A percentile compares a stretch with the other conserved stretches of the same genome.
Evolutionary conservation across 2,329 filamentous ascomycete genomes (phyloP).

Genomic region (Rugonectria rugulosa): DNA sequence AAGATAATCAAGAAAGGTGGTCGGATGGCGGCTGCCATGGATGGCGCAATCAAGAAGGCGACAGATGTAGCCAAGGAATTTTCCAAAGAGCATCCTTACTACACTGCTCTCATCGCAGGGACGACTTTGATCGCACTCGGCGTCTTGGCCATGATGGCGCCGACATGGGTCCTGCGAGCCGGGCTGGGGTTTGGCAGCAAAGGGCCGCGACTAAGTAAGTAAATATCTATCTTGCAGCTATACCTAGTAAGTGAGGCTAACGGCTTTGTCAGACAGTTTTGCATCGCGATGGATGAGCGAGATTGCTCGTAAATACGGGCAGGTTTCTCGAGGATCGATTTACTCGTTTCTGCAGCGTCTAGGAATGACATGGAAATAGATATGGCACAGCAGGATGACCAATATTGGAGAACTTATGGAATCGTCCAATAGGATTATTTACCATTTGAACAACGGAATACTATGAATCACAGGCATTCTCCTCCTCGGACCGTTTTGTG

Average conservation of each 20-base stretch:
- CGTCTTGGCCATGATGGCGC: slow-evolving; percentile 26
- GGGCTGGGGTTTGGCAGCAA: slow-evolving; percentile 29
- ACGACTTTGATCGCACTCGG: slow-evolving; percentile 29
- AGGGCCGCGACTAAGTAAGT: slow-evolving; percentile 30
- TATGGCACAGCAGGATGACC: background rate
- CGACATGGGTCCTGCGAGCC: slow-evolving; percentile 30
- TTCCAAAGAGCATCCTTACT: slow-evolving; percentile 28
- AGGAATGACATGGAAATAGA: slow-evolving; percentile 25
- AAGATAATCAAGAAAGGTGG: slow-evolving; percentile 21
- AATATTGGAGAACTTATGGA: too few species aligned
- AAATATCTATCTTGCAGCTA: background rate
- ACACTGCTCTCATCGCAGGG: slow-evolving; percentile 27
- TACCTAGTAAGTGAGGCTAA: background rate
- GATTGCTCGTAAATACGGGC: slow-evolving; percentile 20
- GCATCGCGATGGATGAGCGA: slow-evolving; percentile 35
- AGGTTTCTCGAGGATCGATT: slow-evolving; percentile 25
- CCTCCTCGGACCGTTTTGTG: background rate
- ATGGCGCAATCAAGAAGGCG: slow-evolving; percentile 23
- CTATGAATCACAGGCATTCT: too few species aligned
- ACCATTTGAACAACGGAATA: too few species aligned
- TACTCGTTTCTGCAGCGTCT: slow-evolving; percentile 34
- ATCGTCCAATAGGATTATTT: too few species aligned
- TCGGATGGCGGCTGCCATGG: slow-evolving; percentile 19
- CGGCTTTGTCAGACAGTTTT: slow-evolving; percentile 26
- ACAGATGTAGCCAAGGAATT: slow-evolving; percentile 22